Base-by-base conservation (phyloP, 345 rosid genomes). In the Populus alba region DNA sequence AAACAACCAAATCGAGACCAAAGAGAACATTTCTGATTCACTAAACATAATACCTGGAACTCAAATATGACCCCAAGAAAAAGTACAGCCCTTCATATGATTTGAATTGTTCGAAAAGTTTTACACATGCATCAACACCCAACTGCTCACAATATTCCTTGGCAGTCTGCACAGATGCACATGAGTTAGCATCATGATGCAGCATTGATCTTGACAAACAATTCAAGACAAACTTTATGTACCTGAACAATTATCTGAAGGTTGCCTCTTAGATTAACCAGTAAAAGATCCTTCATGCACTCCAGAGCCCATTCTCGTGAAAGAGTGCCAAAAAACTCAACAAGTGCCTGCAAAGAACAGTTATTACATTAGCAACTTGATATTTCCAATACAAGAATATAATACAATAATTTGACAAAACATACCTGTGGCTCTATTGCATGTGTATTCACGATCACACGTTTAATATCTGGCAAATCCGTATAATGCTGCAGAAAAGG, bases 161-260 rank as follows among this genome's bases (percentile, higher is more conserved):
- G 81, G 97, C 97, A 83, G 97, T 76, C 99, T 97, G 89, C 85
- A 88, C 43, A 35, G 51, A 62, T 31, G 45, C 43, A 61, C 6
- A 68, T 35, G 20, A 39, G 41, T 79, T 74, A 62, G 47, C 41
- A 67, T 68, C 47, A 18, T 43, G 1, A 61, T 33, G 71, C 27
- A 27, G 27, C 27, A 27, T 27, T 27, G 68, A 49, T 78, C 80
- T 67, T 70, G 35, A 59, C 77, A 51, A 47, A 75, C 67, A 18
- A 43, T 70, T 79, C 10, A n/a, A n/a, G 35, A 41, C 78, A 66
- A 78, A 75, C 73, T 83, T 47, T 16, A 74, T 61, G n/a, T 83
- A 89, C 97, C 92, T 97, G 99, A 81, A 97, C 99, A 39, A 97
- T 97, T 82, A 97, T 97, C 89, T 97, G 99, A 81, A 97, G 96